A percentile compares a stretch with the other conserved stretches of the same genome.
phyloP scores from a whole-genome alignment of 768 basidiomycete species.

The Boletus coccyginus region DNA sequence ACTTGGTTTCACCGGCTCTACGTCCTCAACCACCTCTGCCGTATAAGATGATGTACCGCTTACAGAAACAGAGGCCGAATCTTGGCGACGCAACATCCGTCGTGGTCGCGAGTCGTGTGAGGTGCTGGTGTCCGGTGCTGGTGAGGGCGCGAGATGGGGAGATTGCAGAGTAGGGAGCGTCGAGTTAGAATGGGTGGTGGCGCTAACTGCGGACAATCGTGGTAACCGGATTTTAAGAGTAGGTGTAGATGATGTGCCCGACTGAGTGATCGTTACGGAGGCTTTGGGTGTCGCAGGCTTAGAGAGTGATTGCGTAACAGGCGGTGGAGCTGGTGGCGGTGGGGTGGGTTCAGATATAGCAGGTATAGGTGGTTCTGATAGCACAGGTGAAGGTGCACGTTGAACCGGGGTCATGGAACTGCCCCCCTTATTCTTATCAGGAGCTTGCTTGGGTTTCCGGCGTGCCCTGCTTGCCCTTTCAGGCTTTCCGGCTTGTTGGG shows the following conservation, averaged over 20 bases:
- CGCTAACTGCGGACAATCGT: conserved; percentile 30
- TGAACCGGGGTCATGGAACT: conserved; percentile 4
- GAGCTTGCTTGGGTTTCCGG: conserved; percentile 20
- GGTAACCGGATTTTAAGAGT: conserved; percentile 35
- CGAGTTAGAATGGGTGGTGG: conserved; percentile 22
- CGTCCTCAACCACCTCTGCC: conserved; percentile 26
- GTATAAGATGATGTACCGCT: conserved; percentile 32
- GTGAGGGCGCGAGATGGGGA: conserved; percentile 17
- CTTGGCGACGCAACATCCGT: conserved; percentile 26
- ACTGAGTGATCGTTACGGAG: conserved; percentile 35
- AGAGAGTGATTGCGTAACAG: conserved; percentile 9
- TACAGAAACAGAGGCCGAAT: conserved; percentile 30
- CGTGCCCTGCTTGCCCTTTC: conserved; percentile 19
- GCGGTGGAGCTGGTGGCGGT: conserved; percentile 3
- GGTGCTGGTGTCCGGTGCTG: conserved; percentile 19
- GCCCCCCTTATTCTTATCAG: conserved; percentile 19
- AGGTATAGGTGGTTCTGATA: conserved; percentile 14
- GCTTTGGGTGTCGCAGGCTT: conserved; percentile 33
- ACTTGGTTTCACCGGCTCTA: conserved; percentile 29
- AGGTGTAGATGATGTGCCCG: conserved; percentile 30
- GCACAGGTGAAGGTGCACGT: conserved; percentile 11
- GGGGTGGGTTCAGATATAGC: conserved; percentile 12
- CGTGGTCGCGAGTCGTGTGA: conserved; percentile 29
- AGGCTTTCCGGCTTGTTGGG: conserved; percentile 14
- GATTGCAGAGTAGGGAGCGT: conserved; percentile 21